phyloP scores from a whole-genome alignment of 2,329 filamentous ascomycete species.

The Metarhizium humberi region DNA sequence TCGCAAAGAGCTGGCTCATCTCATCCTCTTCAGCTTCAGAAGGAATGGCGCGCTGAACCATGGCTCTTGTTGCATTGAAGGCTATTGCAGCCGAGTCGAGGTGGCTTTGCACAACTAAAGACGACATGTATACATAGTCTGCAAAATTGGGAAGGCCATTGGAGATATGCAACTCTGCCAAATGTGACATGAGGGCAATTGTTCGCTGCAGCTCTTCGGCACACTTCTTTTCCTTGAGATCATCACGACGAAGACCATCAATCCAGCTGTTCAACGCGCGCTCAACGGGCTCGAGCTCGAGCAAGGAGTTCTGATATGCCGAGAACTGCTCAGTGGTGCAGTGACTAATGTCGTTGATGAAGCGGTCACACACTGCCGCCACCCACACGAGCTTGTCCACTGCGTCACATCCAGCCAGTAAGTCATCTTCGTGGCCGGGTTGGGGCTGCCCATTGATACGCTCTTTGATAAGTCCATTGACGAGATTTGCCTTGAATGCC shows the following conservation, averaged over 20 bases:
- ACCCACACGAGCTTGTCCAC: slow-evolving; percentile 83
- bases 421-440: slow-evolving; percentile 65
- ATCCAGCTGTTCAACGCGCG: slow-evolving; percentile 82
- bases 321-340: slow-evolving; percentile 73
- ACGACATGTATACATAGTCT: slow-evolving; percentile 70
- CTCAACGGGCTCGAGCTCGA: slow-evolving; percentile 88
- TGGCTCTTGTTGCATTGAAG: slow-evolving; percentile 51
- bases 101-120: slow-evolving; percentile 67
- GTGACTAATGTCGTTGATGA: slow-evolving; percentile 69
- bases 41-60: slow-evolving; percentile 59
- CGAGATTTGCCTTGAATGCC: slow-evolving; percentile 75
- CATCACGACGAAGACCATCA: slow-evolving; percentile 72
- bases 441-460: slow-evolving; percentile 58
- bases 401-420: slow-evolving; percentile 71
- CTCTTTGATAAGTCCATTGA: slow-evolving; percentile 72
- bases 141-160: slow-evolving; percentile 63
- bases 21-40: slow-evolving; percentile 47
- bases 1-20: slow-evolving; percentile 54
- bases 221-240: slow-evolving; percentile 77
- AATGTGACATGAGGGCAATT: slow-evolving; percentile 77
- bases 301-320: slow-evolving; percentile 68
- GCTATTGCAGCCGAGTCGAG: slow-evolving; percentile 68
- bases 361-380: slow-evolving; percentile 71
- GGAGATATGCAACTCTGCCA: slow-evolving; percentile 71
- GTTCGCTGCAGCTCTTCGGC: slow-evolving; percentile 73